Base-by-base conservation (phyloP, 1,139 yeast genomes). In the Eremothecium sinecaudum region DNA sequence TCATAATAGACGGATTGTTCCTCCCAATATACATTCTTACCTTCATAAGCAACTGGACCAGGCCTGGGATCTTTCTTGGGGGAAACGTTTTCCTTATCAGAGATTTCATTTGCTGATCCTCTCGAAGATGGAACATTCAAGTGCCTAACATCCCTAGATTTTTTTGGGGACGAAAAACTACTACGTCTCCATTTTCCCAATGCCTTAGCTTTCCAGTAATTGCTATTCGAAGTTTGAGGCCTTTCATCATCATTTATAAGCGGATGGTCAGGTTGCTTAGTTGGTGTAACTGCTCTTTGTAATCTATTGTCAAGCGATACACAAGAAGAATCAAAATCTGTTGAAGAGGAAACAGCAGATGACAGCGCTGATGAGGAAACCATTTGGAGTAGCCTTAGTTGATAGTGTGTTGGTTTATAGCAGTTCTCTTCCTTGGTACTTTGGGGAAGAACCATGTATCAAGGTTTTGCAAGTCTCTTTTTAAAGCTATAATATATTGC, bases 241-340 rank as follows among this genome's bases (percentile, higher is more conserved):
- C 21, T 10, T 3, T 27, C 30, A 15, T n/a, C 17, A 16, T 19
- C 30, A 4, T n/a, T 11, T 17, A 14, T n/a, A n/a, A 27, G 9
- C 10, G 19, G 21, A n/a, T n/a, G 19, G 9, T 16, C 12, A 10
- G 21, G 10, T 21, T 11, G n/a, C 21, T 27, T 16, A 5, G 30
- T 27, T n/a, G 30, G 30, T 14, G 30, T 27, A 10, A 27, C 10
- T 11, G 17, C 30, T 15, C 17, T 27, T 27, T 27, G 30, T 27
- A 27, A 27, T 21, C 30, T n/a, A 17, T 27, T 16, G 15, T 27
- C 30, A 14, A 9, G 9, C n/a, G 30, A 27, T 11, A n/a, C 14
- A 16, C 14, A 9, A 14, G 11, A 10, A 17, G 30, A 27, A 12
- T 16, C 19, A 16, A 21, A 16, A 17, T 16, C 30, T 17, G 30